These are phyloP conservation scores for Podila epigama DNA, from an alignment of 192 early-diverging fungal species.

Conservation along the genomic window DNA sequence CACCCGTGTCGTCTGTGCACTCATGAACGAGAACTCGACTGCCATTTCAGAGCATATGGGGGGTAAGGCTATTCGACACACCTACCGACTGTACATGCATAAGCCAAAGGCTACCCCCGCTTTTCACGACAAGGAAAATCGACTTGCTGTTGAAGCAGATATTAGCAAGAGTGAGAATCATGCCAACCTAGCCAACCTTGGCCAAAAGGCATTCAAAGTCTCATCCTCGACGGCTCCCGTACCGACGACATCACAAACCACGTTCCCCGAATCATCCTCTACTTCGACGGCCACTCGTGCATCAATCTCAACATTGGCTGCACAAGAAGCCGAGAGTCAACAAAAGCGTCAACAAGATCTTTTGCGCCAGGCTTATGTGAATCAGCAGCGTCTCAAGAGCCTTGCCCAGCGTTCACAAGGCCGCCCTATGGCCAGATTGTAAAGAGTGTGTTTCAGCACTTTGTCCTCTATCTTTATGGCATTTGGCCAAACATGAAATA, in stretches of 20 bases:
- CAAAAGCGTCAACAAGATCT: neutral
- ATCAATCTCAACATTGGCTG: too few relatives aligned
- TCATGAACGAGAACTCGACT: slow-evolving; percentile 25
- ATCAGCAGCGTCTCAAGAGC: neutral
- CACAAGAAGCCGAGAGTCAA: neutral
- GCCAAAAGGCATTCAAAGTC: too few relatives aligned
- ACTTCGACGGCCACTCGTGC: neutral
- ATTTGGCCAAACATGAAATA: too few relatives aligned
- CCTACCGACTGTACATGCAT: slow-evolving; percentile 34
- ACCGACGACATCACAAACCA: neutral
- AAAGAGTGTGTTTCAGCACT: neutral
- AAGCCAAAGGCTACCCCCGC: neutral
- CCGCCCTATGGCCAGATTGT: slow-evolving; percentile 19
- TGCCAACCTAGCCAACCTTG: too few relatives aligned
- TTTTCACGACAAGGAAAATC: neutral
- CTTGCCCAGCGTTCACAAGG: slow-evolving; percentile 10
- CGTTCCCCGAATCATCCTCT: neutral
- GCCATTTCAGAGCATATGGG: slow-evolving; percentile 1
- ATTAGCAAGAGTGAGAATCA: neutral
- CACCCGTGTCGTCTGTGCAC: slow-evolving; percentile 11
- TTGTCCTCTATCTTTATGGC: too few relatives aligned
- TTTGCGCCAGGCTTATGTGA: neutral
- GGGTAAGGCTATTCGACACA: slow-evolving; percentile 23
- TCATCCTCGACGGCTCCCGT: neutral
- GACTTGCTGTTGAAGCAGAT: neutral